phyloP scores from a whole-genome alignment of 495 filamentous ascomycete species.

The Aspergillus carlsbadensis region DNA sequence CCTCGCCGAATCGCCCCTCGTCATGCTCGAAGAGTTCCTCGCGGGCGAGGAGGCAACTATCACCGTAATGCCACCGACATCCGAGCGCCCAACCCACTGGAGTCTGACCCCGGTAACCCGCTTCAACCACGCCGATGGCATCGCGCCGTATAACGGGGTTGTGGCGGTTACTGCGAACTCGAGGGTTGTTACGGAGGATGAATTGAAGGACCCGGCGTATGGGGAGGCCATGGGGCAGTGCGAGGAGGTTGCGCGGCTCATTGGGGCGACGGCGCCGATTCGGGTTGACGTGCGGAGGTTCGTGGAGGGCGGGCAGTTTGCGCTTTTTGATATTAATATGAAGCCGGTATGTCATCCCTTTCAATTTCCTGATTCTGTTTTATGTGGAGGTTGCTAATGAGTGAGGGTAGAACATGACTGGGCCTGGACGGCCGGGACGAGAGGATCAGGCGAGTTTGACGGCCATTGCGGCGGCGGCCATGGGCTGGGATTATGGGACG shows the following conservation, averaged over 20 bases:
- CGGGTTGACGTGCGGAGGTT: conserved; percentile 37
- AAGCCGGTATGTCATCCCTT: conserved; percentile 42
- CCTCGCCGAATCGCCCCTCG: conserved; percentile 26
- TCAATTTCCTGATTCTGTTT: no score
- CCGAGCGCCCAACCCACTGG: conserved; percentile 25
- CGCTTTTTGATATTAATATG: conserved; percentile 45
- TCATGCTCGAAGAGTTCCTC: conserved; percentile 40
- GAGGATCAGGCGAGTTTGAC: conserved; percentile 32
- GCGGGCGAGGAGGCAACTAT: conserved; percentile 41
- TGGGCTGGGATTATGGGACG: conserved; percentile 26
- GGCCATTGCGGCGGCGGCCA: conserved; percentile 24
- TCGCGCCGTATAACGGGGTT: conserved; percentile 35
- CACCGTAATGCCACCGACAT: conserved; percentile 39
- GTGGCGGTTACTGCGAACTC: conserved; percentile 37
- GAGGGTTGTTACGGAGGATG: conserved; percentile 17
- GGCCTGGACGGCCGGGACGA: conserved; percentile 29
- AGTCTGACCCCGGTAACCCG: conserved; percentile 32
- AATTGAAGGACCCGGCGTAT: conserved; percentile 22
- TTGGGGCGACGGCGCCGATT: conserved; percentile 33
- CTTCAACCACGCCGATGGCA: conserved; percentile 35
- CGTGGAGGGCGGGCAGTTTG: conserved; percentile 25
- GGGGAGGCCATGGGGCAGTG: conserved; percentile 25
- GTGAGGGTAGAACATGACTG: conserved; percentile 31
- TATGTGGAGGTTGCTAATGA: no score
- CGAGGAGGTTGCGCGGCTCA: conserved; percentile 28